Evolutionary conservation across 441 rosid genomes (phyloP).

Genomic region (Flueggea neowawraea): DNA sequence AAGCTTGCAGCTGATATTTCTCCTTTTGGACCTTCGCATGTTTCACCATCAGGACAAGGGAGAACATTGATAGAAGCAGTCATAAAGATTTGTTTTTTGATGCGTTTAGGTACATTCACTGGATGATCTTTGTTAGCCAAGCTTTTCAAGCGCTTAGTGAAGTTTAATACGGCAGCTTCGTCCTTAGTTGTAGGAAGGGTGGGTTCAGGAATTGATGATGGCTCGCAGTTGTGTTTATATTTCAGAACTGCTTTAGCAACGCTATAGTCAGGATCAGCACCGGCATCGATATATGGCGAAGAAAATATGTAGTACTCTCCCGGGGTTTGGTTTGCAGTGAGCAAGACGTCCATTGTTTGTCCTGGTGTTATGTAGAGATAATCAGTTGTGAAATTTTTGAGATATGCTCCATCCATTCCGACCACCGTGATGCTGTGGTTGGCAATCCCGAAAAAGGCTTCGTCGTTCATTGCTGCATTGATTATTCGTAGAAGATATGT

Average conservation of each 20-base stretch:
- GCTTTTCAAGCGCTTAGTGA: slow-evolving; percentile 22
- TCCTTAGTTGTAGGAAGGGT: slow-evolving; percentile 28
- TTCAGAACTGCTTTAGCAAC: slow-evolving; percentile 47
- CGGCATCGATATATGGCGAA: slow-evolving; percentile 32
- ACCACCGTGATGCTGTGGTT: slow-evolving; percentile 51
- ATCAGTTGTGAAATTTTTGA: slow-evolving; percentile 36
- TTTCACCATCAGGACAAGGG: slow-evolving; percentile 16
- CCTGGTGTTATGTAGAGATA: slow-evolving; percentile 53
- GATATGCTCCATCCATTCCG: slow-evolving; percentile 50
- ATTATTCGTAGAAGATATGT: slow-evolving; percentile 48
- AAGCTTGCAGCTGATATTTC: slow-evolving; percentile 16
- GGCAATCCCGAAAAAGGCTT: slow-evolving; percentile 53
- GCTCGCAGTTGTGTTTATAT: slow-evolving; percentile 35
- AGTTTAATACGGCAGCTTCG: slow-evolving; percentile 14
- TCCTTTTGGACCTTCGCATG: slow-evolving; percentile 11
- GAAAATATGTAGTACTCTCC: slow-evolving; percentile 46
- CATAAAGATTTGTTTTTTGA: slow-evolving; percentile 24
- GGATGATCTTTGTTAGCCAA: slow-evolving; percentile 31
- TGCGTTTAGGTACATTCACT: slow-evolving; percentile 34
- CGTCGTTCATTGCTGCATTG: slow-evolving; percentile 49
- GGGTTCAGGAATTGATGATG: slow-evolving; percentile 27
- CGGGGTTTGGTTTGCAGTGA: slow-evolving; percentile 40
- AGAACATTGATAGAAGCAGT: slow-evolving; percentile 14
- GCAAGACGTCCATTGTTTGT: slow-evolving; percentile 53
- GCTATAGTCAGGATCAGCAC: slow-evolving; percentile 27